Conservation (phyloP, 1,284 basidiomycete species). For the Pseudozyma sp. region DNA sequence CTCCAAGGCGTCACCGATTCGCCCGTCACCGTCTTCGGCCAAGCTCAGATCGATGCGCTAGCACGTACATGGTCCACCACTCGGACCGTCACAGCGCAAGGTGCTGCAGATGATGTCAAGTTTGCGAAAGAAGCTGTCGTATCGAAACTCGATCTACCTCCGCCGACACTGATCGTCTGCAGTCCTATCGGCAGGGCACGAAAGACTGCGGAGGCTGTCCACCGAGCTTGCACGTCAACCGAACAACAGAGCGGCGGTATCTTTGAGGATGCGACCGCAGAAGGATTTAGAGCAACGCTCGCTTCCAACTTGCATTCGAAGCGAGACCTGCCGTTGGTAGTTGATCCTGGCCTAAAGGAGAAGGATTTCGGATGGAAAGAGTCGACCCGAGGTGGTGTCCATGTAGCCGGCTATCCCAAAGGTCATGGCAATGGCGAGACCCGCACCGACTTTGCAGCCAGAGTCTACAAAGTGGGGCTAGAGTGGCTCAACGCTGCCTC, state of each 20-base stretch:
- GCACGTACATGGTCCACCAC: conserved; percentile 27
- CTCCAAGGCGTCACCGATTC: conserved; percentile 65
- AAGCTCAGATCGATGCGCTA: conserved; percentile 55
- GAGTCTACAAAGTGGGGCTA: conserved; percentile 24
- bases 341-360: conserved; percentile 38
- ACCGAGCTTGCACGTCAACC: conserved; percentile 15
- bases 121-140: not conserved
- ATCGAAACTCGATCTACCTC: conserved; percentile 32
- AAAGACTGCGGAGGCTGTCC: conserved; percentile 53
- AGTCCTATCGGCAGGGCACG: conserved; percentile 57
- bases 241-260: not conserved
- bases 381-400: conserved; percentile 46
- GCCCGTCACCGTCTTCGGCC: conserved; percentile 51
- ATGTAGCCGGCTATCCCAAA: conserved; percentile 42
- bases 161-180: conserved; percentile 50
- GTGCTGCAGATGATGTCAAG: not conserved
- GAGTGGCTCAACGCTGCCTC: conserved; percentile 35
- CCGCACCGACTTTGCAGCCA: conserved; percentile 19
- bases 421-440: conserved; percentile 35
- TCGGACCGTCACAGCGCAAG: not conserved
- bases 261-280: conserved; percentile 1
- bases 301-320: not conserved
- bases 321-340: conserved; percentile 11
- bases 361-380: conserved; percentile 56
- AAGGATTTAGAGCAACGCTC: not conserved